These are phyloP conservation scores for Solanum paucissectum DNA, from an alignment of 257 asterid genomes.

Conservation along the genomic window DNA sequence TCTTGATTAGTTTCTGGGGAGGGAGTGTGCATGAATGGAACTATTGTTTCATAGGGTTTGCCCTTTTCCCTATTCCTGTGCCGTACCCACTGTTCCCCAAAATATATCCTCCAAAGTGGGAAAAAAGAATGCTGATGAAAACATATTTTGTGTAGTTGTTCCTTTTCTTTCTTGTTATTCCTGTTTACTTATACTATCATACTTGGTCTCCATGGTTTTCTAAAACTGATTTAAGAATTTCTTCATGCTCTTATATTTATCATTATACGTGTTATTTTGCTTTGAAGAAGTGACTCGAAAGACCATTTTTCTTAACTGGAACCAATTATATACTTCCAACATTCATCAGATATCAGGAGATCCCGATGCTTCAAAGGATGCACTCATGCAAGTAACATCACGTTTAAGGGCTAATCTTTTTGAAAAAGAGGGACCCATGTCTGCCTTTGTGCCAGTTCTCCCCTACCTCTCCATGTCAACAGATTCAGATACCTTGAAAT, in stretches of 20 bases:
- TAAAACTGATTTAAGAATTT: background rate
- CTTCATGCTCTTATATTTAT: background rate
- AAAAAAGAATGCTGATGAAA: background rate
- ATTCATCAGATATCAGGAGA: slow-evolving; percentile 15
- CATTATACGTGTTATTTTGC: background rate
- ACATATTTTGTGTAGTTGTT: background rate
- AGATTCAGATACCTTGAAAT: slow-evolving; percentile 3
- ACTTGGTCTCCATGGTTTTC: background rate
- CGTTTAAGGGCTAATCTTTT: slow-evolving; percentile 20
- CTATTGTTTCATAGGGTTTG: background rate
- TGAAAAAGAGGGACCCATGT: slow-evolving; percentile 15
- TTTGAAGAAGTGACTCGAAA: background rate
- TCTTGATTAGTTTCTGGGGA: background rate
- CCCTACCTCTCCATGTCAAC: slow-evolving; percentile 15
- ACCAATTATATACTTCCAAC: background rate
- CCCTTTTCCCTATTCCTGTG: background rate
- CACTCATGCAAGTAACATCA: slow-evolving; percentile 20
- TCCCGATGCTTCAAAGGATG: slow-evolving; percentile 10
- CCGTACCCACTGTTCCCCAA: background rate
- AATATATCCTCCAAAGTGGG: background rate
- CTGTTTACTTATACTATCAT: background rate
- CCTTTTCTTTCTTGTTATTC: background rate
- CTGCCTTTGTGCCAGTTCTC: slow-evolving; percentile 14
- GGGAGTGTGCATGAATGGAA: background rate
- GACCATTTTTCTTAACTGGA: background rate